Conservation (phyloP, 129 eudicot species). For the Kitagawia praeruptora region DNA sequence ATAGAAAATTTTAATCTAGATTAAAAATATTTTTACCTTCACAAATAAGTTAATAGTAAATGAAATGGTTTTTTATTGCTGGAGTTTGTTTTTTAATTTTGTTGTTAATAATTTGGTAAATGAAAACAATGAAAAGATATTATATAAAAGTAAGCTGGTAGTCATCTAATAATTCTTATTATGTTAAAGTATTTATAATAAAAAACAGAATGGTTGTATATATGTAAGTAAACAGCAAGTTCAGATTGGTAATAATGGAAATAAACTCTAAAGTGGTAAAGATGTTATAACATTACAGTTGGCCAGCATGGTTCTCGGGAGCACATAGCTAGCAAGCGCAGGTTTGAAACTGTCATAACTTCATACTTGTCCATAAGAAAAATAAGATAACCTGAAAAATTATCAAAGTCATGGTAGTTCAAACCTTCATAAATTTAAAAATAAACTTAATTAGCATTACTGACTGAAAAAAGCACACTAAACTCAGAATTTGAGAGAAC, state of each 20-base stretch:
- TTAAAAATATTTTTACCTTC: no score
- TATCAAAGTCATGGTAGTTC: not conserved
- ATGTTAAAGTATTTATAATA: not conserved
- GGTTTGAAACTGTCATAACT: not conserved
- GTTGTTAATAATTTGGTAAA: not conserved
- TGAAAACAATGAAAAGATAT: not conserved
- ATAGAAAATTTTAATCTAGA: not conserved
- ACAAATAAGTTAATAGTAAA: no score
- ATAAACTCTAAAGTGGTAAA: not conserved
- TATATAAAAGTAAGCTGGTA: not conserved
- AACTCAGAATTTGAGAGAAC: no score
- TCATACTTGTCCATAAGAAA: no score
- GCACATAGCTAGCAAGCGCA: not conserved
- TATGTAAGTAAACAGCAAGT: not conserved
- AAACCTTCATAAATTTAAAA: not conserved
- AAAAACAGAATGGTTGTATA: no score
- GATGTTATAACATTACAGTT: not conserved
- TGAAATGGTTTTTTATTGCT: not conserved
- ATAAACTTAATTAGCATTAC: no score
- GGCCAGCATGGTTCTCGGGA: not conserved
- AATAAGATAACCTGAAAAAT: not conserved
- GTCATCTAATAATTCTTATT: no score
- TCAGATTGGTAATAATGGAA: not conserved
- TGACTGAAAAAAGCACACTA: no score
- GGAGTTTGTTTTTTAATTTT: not conserved